These are phyloP conservation scores for Xylaria intraflava DNA, from an alignment of 495 filamentous ascomycete genomes.

Conservation along the genomic window DNA sequence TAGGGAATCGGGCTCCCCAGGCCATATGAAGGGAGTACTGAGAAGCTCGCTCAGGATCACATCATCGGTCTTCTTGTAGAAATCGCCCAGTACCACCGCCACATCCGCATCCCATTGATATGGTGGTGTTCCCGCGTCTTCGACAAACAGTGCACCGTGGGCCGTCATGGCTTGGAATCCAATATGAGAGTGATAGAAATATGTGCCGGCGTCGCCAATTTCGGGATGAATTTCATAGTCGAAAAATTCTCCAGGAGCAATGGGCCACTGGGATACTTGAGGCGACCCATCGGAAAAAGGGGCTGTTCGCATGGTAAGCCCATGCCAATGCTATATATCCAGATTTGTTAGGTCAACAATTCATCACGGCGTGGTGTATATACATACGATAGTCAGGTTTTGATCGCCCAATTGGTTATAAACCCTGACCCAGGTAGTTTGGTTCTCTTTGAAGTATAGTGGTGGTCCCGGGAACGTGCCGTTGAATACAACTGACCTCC, in stretches of 20 bases:
- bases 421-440: conserved; percentile 51
- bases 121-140: conserved; percentile 37
- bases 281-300: conserved; percentile 54
- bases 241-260: conserved; percentile 52
- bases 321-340: conserved; percentile 51
- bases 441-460: conserved; percentile 40
- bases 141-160: conserved; percentile 49
- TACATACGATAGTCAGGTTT: conserved; percentile 50
- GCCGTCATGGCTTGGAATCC: conserved; percentile 50
- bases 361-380: not conserved
- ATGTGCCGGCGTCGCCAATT: conserved; percentile 46
- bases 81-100: conserved; percentile 46
- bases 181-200: conserved; percentile 58
- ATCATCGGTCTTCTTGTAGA: conserved; percentile 40
- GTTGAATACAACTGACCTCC: conserved; percentile 45
- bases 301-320: conserved; percentile 46
- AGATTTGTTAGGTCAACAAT: not conserved
- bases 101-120: conserved; percentile 52
- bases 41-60: conserved; percentile 37
- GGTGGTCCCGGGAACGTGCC: conserved; percentile 48
- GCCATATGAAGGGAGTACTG: conserved; percentile 33
- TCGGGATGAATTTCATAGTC: conserved; percentile 53
- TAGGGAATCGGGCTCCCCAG: conserved; percentile 44
- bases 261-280: conserved; percentile 50
- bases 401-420: conserved; percentile 50